phyloP scores from a whole-genome alignment of 1,284 basidiomycete genomes.

The Cryptococcus amylolentus region DNA sequence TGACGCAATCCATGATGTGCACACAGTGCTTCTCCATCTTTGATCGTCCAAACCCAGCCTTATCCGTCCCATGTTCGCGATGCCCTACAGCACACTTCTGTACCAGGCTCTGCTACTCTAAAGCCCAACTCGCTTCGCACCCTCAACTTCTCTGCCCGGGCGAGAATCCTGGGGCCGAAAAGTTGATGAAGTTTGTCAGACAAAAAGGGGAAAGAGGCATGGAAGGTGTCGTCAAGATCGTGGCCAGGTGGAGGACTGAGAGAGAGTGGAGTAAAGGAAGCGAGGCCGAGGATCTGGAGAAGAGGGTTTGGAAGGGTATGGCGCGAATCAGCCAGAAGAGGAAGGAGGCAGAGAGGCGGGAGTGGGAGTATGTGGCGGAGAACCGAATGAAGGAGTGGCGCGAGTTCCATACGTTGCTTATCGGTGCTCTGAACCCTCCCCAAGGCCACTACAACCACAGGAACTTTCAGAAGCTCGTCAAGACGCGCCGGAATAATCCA shows the following conservation, averaged over 20 bases:
- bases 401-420: conserved; percentile 58
- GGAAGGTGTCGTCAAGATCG: conserved; percentile 65
- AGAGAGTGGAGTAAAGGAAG: conserved; percentile 59
- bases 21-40: conserved; percentile 38
- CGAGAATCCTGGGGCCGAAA: conserved; percentile 64
- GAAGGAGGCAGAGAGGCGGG: conserved; percentile 37
- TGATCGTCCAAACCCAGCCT: conserved; percentile 19
- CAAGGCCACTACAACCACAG: conserved; percentile 12
- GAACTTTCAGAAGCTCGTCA: conserved; percentile 25
- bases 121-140: conserved; percentile 53
- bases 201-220: conserved; percentile 66
- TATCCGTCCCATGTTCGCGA: conserved; percentile 27
- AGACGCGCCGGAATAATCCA: conserved; percentile 54
- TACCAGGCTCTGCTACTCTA: conserved; percentile 65
- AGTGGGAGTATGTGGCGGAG: conserved; percentile 46
- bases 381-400: conserved; percentile 65
- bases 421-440: conserved; percentile 41
- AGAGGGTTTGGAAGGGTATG: conserved; percentile 39
- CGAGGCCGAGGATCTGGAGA: conserved; percentile 21
- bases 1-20: conserved; percentile 30
- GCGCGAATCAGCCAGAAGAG: conserved; percentile 39
- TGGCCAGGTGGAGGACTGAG: conserved; percentile 62
- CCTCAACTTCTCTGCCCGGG: conserved; percentile 71
- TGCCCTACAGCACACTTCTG: conserved; percentile 64
- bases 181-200: conserved; percentile 61